A percentile compares a stretch with the other conserved stretches of the same genome.
These are phyloP conservation scores for Berberis thunbergii DNA, from an alignment of 164 flowering plant genomes.

Conservation along the genomic window DNA sequence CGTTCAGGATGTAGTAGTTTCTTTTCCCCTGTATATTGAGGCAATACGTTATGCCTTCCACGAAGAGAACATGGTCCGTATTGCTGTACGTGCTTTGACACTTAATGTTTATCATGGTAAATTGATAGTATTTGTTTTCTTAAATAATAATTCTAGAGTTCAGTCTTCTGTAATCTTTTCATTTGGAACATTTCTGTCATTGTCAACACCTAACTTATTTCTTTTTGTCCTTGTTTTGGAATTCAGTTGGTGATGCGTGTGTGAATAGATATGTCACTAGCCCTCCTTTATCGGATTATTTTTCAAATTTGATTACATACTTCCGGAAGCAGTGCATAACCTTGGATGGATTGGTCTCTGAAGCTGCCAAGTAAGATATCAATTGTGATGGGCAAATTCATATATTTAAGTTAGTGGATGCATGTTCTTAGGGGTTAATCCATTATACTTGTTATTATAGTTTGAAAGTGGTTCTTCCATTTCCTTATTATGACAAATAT, in stretches of 20 bases:
- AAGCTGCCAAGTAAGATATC: conserved; percentile 47
- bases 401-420: too few relatives aligned
- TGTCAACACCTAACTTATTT: neutral
- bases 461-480: too few relatives aligned
- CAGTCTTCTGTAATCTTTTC: too few relatives aligned
- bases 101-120: conserved; percentile 94
- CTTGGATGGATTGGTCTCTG: conserved; percentile 46
- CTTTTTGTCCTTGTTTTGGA: neutral
- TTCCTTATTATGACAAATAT: too few relatives aligned
- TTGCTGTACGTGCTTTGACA: conserved; percentile 88
- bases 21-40: conserved; percentile 84
- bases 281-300: conserved; percentile 57
- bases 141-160: neutral
- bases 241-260: conserved; percentile 82
- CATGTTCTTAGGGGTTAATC: too few relatives aligned
- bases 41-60: conserved; percentile 93
- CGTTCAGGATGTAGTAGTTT: conserved; percentile 71
- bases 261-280: conserved; percentile 71
- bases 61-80: conserved; percentile 94
- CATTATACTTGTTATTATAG: too few relatives aligned
- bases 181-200: neutral
- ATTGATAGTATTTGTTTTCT: conserved; percentile 8
- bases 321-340: conserved; percentile 71
- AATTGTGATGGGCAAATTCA: neutral
- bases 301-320: conserved; percentile 55